Conservation (phyloP, 352 stramenopile species). For the Phytophthora syringae region DNA sequence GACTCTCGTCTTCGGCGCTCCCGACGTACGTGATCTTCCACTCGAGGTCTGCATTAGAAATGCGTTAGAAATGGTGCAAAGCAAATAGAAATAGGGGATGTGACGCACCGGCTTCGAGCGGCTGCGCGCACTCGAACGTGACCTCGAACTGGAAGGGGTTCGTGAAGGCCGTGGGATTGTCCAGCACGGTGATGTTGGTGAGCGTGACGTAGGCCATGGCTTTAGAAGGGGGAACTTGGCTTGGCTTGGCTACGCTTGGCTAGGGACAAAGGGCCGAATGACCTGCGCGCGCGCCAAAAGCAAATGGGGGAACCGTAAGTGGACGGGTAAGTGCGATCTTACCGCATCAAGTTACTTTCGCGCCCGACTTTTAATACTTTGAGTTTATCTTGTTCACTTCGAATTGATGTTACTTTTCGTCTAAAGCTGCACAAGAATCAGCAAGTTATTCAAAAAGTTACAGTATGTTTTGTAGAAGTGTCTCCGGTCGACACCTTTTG, state of each 20-base stretch:
- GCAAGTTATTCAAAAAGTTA: too few relatives aligned
- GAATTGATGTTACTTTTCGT: too few relatives aligned
- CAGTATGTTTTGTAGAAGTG: too few relatives aligned
- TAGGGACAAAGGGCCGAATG: too few relatives aligned
- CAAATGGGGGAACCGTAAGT: slow-evolving; percentile 12
- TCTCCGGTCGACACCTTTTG: too few relatives aligned
- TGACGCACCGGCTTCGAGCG: slow-evolving; percentile 92
- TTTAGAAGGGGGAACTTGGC: background rate
- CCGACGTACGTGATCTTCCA: slow-evolving; percentile 99
- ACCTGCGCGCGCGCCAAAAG: slow-evolving; percentile 34
- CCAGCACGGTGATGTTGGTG: slow-evolving; percentile 96
- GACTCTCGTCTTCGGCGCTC: slow-evolving; percentile 94
- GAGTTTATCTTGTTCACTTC: too few relatives aligned
- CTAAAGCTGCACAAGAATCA: too few relatives aligned
- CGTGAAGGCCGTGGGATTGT: slow-evolving; percentile 98
- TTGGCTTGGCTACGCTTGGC: slow-evolving; percentile 13
- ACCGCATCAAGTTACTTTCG: slow-evolving; percentile 19
- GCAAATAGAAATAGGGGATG: background rate
- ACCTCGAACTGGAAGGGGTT: slow-evolving; percentile 99
- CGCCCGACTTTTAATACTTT: slow-evolving; percentile 18
- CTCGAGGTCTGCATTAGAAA: slow-evolving; percentile 92
- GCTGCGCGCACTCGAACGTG: slow-evolving; percentile 98
- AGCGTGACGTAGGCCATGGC: slow-evolving; percentile 90
- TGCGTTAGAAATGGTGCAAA: background rate
- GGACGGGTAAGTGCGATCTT: slow-evolving; percentile 28